Conservation (phyloP, 2,329 filamentous ascomycete species). For the Lojkania enalia region DNA sequence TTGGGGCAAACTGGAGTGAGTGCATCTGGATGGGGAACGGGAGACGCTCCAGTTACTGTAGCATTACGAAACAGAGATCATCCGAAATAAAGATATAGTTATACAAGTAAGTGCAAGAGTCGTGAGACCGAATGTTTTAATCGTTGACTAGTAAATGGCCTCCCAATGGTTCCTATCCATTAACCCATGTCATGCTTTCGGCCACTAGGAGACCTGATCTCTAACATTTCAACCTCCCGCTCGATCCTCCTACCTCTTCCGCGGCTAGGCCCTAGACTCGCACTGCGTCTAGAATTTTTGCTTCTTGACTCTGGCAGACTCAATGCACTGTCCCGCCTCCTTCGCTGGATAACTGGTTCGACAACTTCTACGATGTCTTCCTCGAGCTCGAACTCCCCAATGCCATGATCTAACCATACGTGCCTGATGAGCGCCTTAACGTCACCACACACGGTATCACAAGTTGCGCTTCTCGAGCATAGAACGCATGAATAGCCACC, state of each 20-base stretch:
- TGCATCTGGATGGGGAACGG: too few species aligned
- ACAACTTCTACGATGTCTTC: conserved; percentile 38
- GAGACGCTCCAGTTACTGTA: too few species aligned
- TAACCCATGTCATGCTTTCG: neutral
- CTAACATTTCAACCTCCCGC: conserved; percentile 31
- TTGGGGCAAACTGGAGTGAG: neutral
- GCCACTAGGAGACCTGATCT: conserved; percentile 17
- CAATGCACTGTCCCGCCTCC: conserved; percentile 31
- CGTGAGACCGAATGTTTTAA: neutral
- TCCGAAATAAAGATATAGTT: neutral
- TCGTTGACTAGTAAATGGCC: neutral
- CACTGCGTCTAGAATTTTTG: conserved; percentile 26
- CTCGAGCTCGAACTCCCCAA: conserved; percentile 35
- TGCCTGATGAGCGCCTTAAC: conserved; percentile 42
- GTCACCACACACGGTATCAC: conserved; percentile 42
- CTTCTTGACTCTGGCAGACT: conserved; percentile 20
- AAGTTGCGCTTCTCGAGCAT: conserved; percentile 27
- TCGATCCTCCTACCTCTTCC: conserved; percentile 24
- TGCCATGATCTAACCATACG: conserved; percentile 38
- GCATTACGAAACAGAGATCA: neutral
- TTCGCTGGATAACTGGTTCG: conserved; percentile 18
- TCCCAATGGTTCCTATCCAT: too few species aligned
- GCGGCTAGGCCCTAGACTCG: conserved; percentile 29
- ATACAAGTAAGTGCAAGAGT: neutral
- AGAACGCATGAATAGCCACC: conserved; percentile 41